These are phyloP conservation scores for Gonium pectorale DNA, from an alignment of 139 green algal genomes.

Conservation along the genomic window DNA sequence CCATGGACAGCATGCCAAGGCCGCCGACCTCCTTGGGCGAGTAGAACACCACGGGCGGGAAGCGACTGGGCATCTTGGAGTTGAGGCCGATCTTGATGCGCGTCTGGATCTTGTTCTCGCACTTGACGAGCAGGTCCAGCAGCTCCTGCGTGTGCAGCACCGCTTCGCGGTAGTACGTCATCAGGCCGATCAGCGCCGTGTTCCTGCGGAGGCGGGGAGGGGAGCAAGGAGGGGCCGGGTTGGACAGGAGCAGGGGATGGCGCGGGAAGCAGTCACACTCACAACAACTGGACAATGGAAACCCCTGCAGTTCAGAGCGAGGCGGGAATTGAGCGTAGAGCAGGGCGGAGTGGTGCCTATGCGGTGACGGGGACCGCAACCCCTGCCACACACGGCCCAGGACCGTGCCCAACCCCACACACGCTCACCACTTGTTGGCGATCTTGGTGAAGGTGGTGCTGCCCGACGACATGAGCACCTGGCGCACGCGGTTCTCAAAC, in stretches of 20 bases:
- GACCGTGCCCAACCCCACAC: too few species aligned
- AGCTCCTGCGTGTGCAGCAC: constrained; percentile 97
- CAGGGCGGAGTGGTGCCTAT: too few species aligned
- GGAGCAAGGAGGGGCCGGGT: background rate
- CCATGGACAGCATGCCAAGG: constrained; percentile 99
- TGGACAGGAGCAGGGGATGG: background rate
- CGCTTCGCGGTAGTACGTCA: constrained; percentile 95
- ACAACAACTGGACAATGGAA: too few species aligned
- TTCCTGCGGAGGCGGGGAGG: constrained; percentile 72
- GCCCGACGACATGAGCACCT: constrained; percentile 98
- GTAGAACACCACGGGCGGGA: constrained; percentile 99
- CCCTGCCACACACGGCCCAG: too few species aligned
- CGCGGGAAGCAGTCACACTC: too few species aligned
- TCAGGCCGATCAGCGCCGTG: constrained; percentile 97
- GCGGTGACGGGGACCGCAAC: too few species aligned
- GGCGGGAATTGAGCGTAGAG: too few species aligned
- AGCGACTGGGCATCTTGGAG: constrained; percentile 97
- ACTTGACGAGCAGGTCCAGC: constrained; percentile 99
- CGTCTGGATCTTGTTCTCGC: constrained; percentile 99
- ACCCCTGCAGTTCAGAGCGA: too few species aligned
- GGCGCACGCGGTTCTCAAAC: constrained; percentile 93
- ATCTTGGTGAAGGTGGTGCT: constrained; percentile 99
- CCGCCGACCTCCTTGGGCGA: constrained; percentile 98
- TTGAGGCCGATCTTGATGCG: constrained; percentile 89
- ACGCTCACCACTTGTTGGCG: constrained; percentile 97